Conservation (phyloP, 176 grass and related monocot genomes). For the Bothriochloa decipiens region DNA sequence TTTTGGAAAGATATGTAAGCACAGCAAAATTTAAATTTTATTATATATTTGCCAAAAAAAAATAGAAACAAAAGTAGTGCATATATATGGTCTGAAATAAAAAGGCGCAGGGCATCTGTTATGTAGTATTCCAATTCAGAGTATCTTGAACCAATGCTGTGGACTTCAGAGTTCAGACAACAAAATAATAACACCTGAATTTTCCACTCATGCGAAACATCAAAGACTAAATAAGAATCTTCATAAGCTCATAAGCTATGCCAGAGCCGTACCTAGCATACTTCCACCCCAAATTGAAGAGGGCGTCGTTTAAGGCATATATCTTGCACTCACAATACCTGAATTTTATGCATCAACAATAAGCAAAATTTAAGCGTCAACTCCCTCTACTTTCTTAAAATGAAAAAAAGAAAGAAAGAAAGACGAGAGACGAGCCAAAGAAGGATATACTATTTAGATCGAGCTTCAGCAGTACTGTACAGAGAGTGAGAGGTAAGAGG, state of each 20-base stretch:
- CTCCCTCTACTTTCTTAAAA: background rate
- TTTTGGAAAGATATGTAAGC: background rate
- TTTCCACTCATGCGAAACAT: slow-evolving; percentile 19
- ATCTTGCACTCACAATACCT: slow-evolving; percentile 92
- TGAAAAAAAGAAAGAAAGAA: background rate
- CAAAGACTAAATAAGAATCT: background rate
- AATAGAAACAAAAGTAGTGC: background rate
- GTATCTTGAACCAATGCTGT: slow-evolving; percentile 13
- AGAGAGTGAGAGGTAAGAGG: slow-evolving; percentile 12
- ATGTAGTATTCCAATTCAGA: background rate
- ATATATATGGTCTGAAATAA: background rate
- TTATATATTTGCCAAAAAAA: background rate
- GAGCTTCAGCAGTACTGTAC: background rate
- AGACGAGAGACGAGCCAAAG: too few relatives aligned
- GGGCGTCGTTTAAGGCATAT: slow-evolving; percentile 61
- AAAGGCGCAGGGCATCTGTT: background rate
- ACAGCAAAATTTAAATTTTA: slow-evolving; percentile 2
- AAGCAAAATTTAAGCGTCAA: slow-evolving; percentile 7
- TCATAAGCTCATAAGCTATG: background rate
- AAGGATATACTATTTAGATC: slow-evolving; percentile 21
- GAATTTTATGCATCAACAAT: slow-evolving; percentile 17
- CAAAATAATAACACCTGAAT: slow-evolving; percentile 17
- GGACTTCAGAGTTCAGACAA: background rate
- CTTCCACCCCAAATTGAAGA: slow-evolving; percentile 66
- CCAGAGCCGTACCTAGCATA: slow-evolving; percentile 64